Evolutionary conservation across 768 basidiomycete genomes (phyloP).

Genomic region (Leccinum boreale): DNA sequence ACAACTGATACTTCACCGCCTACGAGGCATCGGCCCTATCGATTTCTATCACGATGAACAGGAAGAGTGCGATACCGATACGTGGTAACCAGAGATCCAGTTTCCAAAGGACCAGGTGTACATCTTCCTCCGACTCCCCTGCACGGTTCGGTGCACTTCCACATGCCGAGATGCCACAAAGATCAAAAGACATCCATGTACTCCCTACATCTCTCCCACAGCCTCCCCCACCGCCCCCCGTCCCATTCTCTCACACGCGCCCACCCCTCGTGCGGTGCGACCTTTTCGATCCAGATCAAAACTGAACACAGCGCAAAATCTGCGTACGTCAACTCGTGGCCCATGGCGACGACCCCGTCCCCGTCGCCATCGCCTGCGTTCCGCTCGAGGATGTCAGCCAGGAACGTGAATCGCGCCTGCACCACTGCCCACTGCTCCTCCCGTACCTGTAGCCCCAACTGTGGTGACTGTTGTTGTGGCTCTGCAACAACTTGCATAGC

Average conservation of each 20-base stretch:
- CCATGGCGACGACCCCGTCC: slow-evolving; percentile 61
- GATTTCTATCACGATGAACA: not conserved
- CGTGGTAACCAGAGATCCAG: not conserved
- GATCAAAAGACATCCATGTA: slow-evolving; percentile 66
- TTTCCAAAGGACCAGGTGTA: not conserved
- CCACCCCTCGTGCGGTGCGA: slow-evolving; percentile 76
- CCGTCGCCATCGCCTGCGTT: slow-evolving; percentile 61
- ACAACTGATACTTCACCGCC: too few species aligned
- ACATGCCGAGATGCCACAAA: not conserved
- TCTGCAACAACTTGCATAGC: not conserved
- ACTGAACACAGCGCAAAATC: slow-evolving; percentile 74
- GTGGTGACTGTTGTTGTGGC: not conserved
- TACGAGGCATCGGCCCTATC: not conserved
- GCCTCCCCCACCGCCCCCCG: slow-evolving; percentile 59
- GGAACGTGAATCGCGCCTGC: slow-evolving; percentile 62
- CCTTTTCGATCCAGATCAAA: slow-evolving; percentile 70
- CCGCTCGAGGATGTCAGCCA: slow-evolving; percentile 65
- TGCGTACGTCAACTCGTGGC: slow-evolving; percentile 63
- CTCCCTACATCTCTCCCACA: slow-evolving; percentile 59
- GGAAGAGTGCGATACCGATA: too few species aligned
- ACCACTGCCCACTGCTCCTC: slow-evolving; percentile 66
- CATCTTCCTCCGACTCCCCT: not conserved
- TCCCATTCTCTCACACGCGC: slow-evolving; percentile 66
- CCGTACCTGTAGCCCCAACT: slow-evolving; percentile 34
- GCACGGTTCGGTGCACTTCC: not conserved